Conservation (phyloP, 148 eudicot species). For the Nepenthes gracilis region DNA sequence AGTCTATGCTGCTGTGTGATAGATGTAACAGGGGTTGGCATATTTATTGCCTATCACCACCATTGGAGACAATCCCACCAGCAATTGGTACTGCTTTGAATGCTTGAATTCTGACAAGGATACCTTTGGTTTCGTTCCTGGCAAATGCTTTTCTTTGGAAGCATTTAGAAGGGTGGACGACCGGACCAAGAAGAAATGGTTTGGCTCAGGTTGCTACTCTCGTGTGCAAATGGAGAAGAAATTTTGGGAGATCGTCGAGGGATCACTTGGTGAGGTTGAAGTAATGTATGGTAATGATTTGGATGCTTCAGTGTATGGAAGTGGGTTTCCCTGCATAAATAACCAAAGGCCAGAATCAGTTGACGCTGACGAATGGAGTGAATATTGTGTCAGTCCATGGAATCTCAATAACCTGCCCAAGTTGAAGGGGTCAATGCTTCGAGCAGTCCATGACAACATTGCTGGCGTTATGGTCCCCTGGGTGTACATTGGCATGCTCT, state of each 20-base stretch:
- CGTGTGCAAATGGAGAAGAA: conserved; percentile 76
- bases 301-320: conserved; percentile 87
- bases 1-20: conserved; percentile 93
- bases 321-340: conserved; percentile 80
- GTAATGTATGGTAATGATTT: conserved; percentile 98
- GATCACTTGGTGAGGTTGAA: conserved; percentile 83
- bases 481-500: conserved; percentile 97
- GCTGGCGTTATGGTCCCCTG: conserved; percentile 99
- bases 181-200: conserved; percentile 89
- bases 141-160: conserved; percentile 64
- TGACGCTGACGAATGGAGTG: conserved; percentile 55
- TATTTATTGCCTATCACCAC: conserved; percentile 86
- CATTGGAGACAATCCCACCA: conserved; percentile 60
- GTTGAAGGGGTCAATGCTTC: conserved; percentile 90
- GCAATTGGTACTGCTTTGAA: conserved; percentile 97
- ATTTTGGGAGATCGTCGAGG: conserved; percentile 99
- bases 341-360: conserved; percentile 54
- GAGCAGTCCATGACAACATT: conserved; percentile 81
- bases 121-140: conserved; percentile 93
- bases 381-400: conserved; percentile 89
- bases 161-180: conserved; percentile 85
- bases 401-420: conserved; percentile 95
- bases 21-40: conserved; percentile 99
- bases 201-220: conserved; percentile 68
- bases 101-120: conserved; percentile 89